Evolutionary conservation across 164 flowering plant genomes (phyloP).

Genomic region (Cinnamomum micranthum): DNA sequence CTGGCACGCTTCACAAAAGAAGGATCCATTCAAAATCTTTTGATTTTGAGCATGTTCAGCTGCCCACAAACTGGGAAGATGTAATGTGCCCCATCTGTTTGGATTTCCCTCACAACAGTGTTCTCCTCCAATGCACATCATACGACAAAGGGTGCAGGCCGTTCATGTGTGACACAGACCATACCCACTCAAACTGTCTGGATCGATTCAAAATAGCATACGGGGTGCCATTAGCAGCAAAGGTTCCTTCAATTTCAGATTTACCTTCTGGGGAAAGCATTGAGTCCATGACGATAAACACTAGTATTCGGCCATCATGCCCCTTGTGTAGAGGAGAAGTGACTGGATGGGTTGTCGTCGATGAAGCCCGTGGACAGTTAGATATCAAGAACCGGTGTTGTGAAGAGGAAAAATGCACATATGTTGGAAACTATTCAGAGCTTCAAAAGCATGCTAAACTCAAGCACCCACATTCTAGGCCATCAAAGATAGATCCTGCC

Average conservation of each 20-base stretch:
- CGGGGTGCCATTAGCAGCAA: conserved; percentile 35
- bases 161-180: conserved; percentile 85
- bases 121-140: conserved; percentile 88
- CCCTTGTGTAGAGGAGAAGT: conserved; percentile 99
- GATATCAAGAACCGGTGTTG: conserved; percentile 72
- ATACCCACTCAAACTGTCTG: conserved; percentile 85
- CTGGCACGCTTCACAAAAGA: conserved; percentile 22
- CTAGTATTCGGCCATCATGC: conserved; percentile 45
- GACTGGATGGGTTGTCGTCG: conserved; percentile 72
- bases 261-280: conserved; percentile 19
- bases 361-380: conserved; percentile 55
- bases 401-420: conserved; percentile 62
- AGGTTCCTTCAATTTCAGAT: conserved; percentile 31
- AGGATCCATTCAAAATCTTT: conserved; percentile 14
- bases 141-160: conserved; percentile 81
- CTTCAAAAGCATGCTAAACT: conserved; percentile 66
- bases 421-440: conserved; percentile 59
- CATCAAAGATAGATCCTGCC: conserved; percentile 90
- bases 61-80: conserved; percentile 62
- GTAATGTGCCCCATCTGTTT: conserved; percentile 86
- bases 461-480: conserved; percentile 81
- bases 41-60: conserved; percentile 37
- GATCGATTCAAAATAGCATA: conserved; percentile 69
- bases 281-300: conserved; percentile 21
- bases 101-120: conserved; percentile 84